Evolutionary conservation across 1,284 basidiomycete genomes (phyloP).

Genomic region (Lignosus rhinocerotis): DNA sequence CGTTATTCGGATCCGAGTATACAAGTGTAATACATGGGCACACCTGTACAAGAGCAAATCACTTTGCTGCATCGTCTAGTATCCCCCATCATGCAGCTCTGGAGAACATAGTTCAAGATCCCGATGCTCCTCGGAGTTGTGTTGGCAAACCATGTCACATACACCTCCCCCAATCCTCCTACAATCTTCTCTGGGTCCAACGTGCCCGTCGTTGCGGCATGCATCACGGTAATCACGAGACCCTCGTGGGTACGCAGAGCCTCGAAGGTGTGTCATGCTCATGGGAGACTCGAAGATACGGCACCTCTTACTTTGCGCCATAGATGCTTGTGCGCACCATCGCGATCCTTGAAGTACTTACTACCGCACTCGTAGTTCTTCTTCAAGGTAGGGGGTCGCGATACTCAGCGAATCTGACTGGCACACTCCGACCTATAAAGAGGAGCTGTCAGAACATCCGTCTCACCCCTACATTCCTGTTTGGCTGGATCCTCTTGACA

Average conservation of each 20-base stretch:
- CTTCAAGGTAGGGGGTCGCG: no score
- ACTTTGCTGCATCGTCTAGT: no score
- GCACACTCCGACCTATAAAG: no score
- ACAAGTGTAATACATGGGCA: no score
- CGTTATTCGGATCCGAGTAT: no score
- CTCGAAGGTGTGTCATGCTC: slow-evolving; percentile 4
- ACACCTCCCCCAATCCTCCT: slow-evolving; percentile 9
- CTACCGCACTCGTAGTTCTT: background rate
- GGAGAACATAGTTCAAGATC: background rate
- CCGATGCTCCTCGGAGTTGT: slow-evolving; percentile 7
- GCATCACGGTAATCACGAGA: background rate
- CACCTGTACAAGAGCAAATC: no score
- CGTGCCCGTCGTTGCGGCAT: background rate
- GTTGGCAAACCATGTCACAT: slow-evolving; percentile 12
- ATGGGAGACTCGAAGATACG: no score
- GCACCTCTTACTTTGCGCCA: no score
- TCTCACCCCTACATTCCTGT: slow-evolving; percentile 6
- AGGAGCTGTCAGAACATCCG: background rate
- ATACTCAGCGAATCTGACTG: no score
- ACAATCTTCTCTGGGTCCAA: background rate
- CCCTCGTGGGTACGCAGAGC: background rate
- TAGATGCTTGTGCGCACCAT: slow-evolving; percentile 8
- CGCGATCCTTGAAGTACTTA: background rate
- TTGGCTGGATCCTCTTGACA: slow-evolving; percentile 11
- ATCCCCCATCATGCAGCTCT: background rate